Conservation (phyloP, 345 rosid genomes). For the Gossypioides kirkii region DNA sequence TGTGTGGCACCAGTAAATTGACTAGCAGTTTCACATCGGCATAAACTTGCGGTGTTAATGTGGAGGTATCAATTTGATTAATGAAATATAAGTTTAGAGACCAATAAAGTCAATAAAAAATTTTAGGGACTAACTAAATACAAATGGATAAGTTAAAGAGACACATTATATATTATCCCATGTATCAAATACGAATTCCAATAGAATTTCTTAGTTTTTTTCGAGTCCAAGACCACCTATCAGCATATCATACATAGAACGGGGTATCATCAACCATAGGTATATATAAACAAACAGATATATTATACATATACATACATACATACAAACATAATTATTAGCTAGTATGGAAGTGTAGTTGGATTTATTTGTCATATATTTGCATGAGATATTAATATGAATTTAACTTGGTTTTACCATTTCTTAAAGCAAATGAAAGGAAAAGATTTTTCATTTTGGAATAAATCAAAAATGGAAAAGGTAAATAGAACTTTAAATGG, state of each 20-base stretch:
- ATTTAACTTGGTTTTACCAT: not conserved
- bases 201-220: not conserved
- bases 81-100: too few species aligned
- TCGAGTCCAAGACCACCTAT: not conserved
- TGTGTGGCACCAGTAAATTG: too few species aligned
- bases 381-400: not conserved
- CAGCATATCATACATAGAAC: not conserved
- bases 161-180: too few species aligned
- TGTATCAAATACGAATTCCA: too few species aligned
- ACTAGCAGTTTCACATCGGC: rapidly evolving
- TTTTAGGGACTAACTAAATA: too few species aligned
- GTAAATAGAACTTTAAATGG: not conserved
- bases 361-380: not conserved
- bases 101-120: too few species aligned
- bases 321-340: not conserved
- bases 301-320: not conserved
- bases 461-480: not conserved
- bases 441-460: not conserved
- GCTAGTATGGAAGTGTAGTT: not conserved
- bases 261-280: not conserved
- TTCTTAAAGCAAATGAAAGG: not conserved
- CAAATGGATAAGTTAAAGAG: too few species aligned
- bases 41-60: too few species aligned
- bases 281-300: not conserved
- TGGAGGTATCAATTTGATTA: too few species aligned